Conservation (phyloP, 345 rosid species). For the Hypericum perforatum region DNA sequence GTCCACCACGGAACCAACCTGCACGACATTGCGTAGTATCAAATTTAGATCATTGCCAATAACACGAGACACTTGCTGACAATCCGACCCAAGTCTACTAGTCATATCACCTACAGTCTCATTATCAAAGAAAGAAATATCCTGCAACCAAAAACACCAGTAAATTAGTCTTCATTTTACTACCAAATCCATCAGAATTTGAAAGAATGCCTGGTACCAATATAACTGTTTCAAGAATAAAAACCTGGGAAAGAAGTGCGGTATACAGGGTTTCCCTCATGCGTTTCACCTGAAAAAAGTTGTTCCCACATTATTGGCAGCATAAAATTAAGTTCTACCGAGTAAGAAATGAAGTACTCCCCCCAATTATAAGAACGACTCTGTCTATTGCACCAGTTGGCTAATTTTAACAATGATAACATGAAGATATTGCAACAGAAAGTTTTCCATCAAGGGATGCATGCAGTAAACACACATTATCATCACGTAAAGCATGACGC, state of each 20-base stretch:
- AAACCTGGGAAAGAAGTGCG: constrained; percentile 85
- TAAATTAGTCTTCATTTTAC: constrained; percentile 1
- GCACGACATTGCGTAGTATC: constrained; percentile 75
- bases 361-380: too few relatives aligned
- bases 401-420: background rate
- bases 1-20: constrained; percentile 38
- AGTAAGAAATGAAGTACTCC: too few relatives aligned
- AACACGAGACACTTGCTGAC: constrained; percentile 95
- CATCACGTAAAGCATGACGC: constrained; percentile 1
- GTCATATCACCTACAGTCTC: constrained; percentile 97
- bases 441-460: background rate
- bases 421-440: background rate
- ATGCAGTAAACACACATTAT: background rate
- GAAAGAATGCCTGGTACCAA: background rate
- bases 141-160: constrained; percentile 37
- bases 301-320: too few relatives aligned
- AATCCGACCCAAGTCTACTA: constrained; percentile 96
- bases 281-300: constrained; percentile 60
- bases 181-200: constrained; percentile 9
- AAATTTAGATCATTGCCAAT: constrained; percentile 88
- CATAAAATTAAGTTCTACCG: too few relatives aligned
- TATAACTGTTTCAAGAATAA: constrained; percentile 2
- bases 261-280: constrained; percentile 91
- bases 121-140: constrained; percentile 82
- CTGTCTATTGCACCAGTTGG: background rate